Evolutionary conservation across 2,329 filamentous ascomycete genomes (phyloP), one percentile per base, ranked within the genome.

Genomic region (Monilinia laxa): DNA sequence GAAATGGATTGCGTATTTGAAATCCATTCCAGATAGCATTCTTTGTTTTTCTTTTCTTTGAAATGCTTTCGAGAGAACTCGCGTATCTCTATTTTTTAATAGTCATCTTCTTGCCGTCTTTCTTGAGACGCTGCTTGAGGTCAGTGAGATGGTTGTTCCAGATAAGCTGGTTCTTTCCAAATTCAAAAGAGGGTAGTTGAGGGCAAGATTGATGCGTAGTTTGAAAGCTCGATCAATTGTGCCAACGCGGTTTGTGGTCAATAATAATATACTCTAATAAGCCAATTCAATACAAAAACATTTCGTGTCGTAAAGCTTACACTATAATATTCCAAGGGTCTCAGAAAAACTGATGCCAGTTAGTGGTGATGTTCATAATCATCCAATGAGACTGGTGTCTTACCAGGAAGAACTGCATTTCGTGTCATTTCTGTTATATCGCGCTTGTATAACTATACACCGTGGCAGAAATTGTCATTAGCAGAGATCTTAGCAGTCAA

Each of bases 191-290:
- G 45, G 40, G 65, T 78, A 78, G 47, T 72, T 68, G 9, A 78
- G 68, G 3, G 74, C 67, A 7, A 78, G 68, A 60, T 78, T 77
- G 63, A 79, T 77, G 9, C 77, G 72, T 20, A 73, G 75, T 31
- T 75, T 75, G 68, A 81, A 77, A 0, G 78, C 79, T 49, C 69
- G 75, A 59, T 80, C 79, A 59, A 80, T 77, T 14, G 66, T 72
- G 4, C 75, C 68, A 54, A 80, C 78, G 1, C 79, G 75, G 28
- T 80, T 78, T 28, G 75, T 76, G 4, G 80, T 81, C 0, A 81
- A 73, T 67, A 81, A 77, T 1, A 79, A 73, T 52, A 81, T 78
- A 53, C 80, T 79, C 20, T 45, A 16, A 47, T 47, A 28, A 28
- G 28, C 4, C 3, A 28, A 28, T 28, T 28, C 28, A 28, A 28